Base-by-base conservation (phyloP, 306 rosid genomes). In the Medicago ruthenica region DNA sequence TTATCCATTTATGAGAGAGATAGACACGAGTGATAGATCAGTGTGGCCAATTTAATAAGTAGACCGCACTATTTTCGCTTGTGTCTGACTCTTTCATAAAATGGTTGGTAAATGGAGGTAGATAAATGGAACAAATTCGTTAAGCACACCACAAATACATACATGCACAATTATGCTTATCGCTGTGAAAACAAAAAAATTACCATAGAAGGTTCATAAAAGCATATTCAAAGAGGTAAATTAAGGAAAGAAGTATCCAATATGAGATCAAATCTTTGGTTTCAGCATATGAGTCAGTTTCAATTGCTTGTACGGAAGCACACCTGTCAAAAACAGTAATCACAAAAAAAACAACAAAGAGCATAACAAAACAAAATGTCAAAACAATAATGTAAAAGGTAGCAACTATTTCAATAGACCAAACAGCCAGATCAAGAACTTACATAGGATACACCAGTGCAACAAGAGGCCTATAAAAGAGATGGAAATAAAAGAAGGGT, bases 381-480 rank as follows among this genome's bases (percentile, higher is more conserved):
- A n/a, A n/a, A n/a, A n/a, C n/a, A n/a, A n/a, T n/a, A 55, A 55
- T 9, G 2, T 18, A 31, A 27, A 48, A 70, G 73, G 10, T 53
- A 37, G 18, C 42, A 71, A 65, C 9, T 34, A 69, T 80, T 61
- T 24, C 0, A 61, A 12, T 34, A 51, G 37, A 5, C 14, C 22
- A 34, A 58, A 37, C 4, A 65, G 12, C 36, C 4, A 62, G 22
- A 16, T 18, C 34, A 53, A 9, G 48, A 71, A 70, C 89, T 89
- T 85, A 87, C 91, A 89, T 69, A 77, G 93, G 93, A 78, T 89
- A 89, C 24, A 60, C 82, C 60, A 85, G 13, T 45, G 93, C 93
- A 74, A 85, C 64, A 50, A 87, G 74, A 71, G 89, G 91, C 93
- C 91, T 89, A 79, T 5, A 27, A 77, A 40, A 27, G 4, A 15